Conservation (phyloP, 495 filamentous ascomycete species). For the Aspergillus heteromorphus region DNA sequence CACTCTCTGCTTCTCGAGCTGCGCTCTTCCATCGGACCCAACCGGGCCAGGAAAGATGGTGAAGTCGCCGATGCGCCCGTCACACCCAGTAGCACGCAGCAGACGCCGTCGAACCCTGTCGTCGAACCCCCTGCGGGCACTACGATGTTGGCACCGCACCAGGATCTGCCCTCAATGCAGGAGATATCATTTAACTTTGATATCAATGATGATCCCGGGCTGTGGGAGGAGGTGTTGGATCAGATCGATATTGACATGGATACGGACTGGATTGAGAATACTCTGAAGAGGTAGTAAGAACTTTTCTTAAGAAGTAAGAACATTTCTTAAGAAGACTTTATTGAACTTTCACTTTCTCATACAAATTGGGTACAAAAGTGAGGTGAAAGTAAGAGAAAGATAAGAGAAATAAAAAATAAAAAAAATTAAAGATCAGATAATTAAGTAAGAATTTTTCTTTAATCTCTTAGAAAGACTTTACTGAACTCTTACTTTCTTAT, state of each 20-base stretch:
- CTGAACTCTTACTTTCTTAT: too few relatives aligned
- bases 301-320: too few relatives aligned
- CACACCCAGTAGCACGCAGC: slow-evolving; percentile 16
- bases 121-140: neutral
- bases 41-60: neutral
- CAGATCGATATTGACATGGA: slow-evolving; percentile 40
- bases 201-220: slow-evolving; percentile 31
- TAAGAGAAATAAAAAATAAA: too few relatives aligned
- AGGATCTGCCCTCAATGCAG: slow-evolving; percentile 23
- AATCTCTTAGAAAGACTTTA: too few relatives aligned
- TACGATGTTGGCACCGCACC: slow-evolving; percentile 18
- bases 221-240: slow-evolving; percentile 34
- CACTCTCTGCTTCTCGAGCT: slow-evolving; percentile 37
- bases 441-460: too few relatives aligned
- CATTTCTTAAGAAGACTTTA: too few relatives aligned
- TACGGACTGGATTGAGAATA: slow-evolving; percentile 37
- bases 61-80: neutral
- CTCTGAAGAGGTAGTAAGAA: slow-evolving; percentile 18
- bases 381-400: too few relatives aligned
- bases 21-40: slow-evolving; percentile 25
- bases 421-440: too few relatives aligned
- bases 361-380: too few relatives aligned
- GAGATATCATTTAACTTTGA: slow-evolving; percentile 35
- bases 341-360: too few relatives aligned
- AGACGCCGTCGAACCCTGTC: slow-evolving; percentile 3